These are phyloP conservation scores for Steccherinum ochraceum DNA, from an alignment of 768 basidiomycete species.

Conservation along the genomic window DNA sequence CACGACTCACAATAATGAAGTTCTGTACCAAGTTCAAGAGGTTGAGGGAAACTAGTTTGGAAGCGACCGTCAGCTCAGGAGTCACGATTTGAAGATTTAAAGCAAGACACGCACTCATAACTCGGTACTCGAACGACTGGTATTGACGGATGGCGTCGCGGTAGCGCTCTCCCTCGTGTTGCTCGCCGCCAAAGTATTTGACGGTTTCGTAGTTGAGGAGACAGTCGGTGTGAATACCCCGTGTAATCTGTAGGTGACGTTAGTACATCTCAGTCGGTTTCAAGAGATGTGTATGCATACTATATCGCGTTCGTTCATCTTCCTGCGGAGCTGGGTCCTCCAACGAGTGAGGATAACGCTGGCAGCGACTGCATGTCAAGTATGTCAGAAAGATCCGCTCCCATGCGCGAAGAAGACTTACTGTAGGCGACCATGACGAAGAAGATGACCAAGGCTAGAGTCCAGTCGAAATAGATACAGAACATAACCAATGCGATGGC, in stretches of 20 bases:
- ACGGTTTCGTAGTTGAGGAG: slow-evolving; percentile 81
- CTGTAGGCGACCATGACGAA: slow-evolving; percentile 71
- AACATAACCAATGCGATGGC: slow-evolving; percentile 66
- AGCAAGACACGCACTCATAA: slow-evolving; percentile 53
- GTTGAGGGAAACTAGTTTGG: slow-evolving; percentile 53
- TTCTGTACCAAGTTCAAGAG: slow-evolving; percentile 75
- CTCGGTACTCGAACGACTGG: slow-evolving; percentile 67
- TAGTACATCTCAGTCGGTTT: slow-evolving; percentile 3
- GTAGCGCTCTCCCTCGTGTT: slow-evolving; percentile 70
- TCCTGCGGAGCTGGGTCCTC: slow-evolving; percentile 66
- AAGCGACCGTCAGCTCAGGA: slow-evolving; percentile 1
- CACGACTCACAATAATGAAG: slow-evolving; percentile 65
- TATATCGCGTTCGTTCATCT: slow-evolving; percentile 81
- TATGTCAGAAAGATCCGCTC: slow-evolving; percentile 6
- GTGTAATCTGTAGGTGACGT: slow-evolving; percentile 42
- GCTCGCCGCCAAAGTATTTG: slow-evolving; percentile 86
- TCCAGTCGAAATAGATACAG: slow-evolving; percentile 56
- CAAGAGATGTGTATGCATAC: slow-evolving; percentile 32
- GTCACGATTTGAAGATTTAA: slow-evolving; percentile 1
- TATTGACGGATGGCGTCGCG: slow-evolving; percentile 65
- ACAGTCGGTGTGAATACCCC: slow-evolving; percentile 80
- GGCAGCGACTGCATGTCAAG: slow-evolving; percentile 40
- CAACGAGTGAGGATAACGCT: slow-evolving; percentile 59
- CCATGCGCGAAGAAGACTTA: slow-evolving; percentile 24
- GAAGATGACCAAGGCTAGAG: slow-evolving; percentile 59